Conservation (phyloP, 306 rosid species). For the Sindora glabra region DNA sequence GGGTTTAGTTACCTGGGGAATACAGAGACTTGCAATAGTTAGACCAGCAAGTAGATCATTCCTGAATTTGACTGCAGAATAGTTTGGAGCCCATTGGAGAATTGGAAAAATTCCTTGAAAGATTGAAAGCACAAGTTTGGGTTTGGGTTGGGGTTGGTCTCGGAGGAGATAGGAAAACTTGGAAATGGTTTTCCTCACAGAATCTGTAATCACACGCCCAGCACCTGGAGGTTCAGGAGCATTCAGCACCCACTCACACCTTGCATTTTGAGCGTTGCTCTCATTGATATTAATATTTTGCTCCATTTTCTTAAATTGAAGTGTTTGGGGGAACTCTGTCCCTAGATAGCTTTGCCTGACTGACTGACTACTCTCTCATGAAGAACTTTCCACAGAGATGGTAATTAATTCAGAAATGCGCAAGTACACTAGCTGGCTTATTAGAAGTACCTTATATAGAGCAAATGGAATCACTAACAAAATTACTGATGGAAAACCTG, state of each 20-base stretch:
- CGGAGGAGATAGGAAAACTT: conserved; percentile 16
- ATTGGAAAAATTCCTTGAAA: conserved; percentile 36
- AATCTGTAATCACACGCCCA: conserved; percentile 23
- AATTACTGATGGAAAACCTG: too few species aligned
- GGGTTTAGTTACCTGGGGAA: conserved; percentile 88
- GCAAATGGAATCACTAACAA: too few species aligned
- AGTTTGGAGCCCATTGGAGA: conserved; percentile 36
- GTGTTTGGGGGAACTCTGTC: too few species aligned
- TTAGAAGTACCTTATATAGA: too few species aligned
- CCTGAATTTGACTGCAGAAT: conserved; percentile 30
- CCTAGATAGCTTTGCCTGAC: too few species aligned
- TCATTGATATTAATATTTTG: too few species aligned
- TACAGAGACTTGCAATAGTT: conserved; percentile 63
- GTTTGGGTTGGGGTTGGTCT: conserved; percentile 25
- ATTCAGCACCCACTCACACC: conserved; percentile 45
- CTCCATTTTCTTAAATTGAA: too few species aligned
- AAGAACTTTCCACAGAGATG: too few species aligned
- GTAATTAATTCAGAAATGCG: too few species aligned
- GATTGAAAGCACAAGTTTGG: conserved; percentile 1
- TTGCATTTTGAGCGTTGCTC: conserved; percentile 17
- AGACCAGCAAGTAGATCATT: conserved; percentile 60
- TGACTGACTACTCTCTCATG: too few species aligned
- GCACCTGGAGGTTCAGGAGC: conserved; percentile 55
- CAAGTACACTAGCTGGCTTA: too few species aligned
- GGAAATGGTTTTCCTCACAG: conserved; percentile 9